phyloP scores from a whole-genome alignment of 768 basidiomycete species.

The Termitomyces sp. region DNA sequence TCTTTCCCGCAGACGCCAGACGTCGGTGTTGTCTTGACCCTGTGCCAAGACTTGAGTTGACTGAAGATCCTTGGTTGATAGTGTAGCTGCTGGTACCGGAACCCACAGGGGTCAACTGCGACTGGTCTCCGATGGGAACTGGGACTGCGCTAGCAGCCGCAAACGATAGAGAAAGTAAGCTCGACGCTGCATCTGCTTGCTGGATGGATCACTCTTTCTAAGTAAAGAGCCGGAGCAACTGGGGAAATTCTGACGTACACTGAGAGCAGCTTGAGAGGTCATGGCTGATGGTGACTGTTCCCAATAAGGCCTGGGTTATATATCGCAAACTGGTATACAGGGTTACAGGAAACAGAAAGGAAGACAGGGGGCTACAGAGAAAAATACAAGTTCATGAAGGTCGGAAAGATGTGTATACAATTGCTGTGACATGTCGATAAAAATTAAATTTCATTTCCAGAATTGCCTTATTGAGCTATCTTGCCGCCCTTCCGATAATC shows the following conservation, averaged over 20 bases:
- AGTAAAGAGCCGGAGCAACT: conserved; percentile 6
- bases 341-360: conserved; percentile 9
- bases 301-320: conserved; percentile 7
- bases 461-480: conserved; percentile 17
- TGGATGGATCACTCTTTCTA: conserved; percentile 13
- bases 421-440: conserved; percentile 18
- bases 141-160: conserved; percentile 49
- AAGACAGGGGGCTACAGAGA: conserved; percentile 10
- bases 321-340: conserved; percentile 15
- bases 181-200: conserved; percentile 43
- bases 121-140: conserved; percentile 25
- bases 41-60: conserved; percentile 21
- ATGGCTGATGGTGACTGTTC: conserved; percentile 10
- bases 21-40: conserved; percentile 56
- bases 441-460: conserved; percentile 17
- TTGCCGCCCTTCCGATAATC: conserved; percentile 6
- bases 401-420: conserved; percentile 12
- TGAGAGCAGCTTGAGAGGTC: conserved; percentile 10
- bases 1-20: conserved; percentile 65
- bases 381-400: conserved; percentile 22
- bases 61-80: conserved; percentile 17
- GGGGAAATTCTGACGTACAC: conserved; percentile 18
- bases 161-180: conserved; percentile 66
- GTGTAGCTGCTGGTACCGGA: conserved; percentile 9
- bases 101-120: conserved; percentile 6